A percentile compares a stretch with the other conserved stretches of the same genome.
These are phyloP conservation scores for Neurospora sp. DNA, from an alignment of 2,329 filamentous ascomycete genomes.

Conservation along the genomic window DNA sequence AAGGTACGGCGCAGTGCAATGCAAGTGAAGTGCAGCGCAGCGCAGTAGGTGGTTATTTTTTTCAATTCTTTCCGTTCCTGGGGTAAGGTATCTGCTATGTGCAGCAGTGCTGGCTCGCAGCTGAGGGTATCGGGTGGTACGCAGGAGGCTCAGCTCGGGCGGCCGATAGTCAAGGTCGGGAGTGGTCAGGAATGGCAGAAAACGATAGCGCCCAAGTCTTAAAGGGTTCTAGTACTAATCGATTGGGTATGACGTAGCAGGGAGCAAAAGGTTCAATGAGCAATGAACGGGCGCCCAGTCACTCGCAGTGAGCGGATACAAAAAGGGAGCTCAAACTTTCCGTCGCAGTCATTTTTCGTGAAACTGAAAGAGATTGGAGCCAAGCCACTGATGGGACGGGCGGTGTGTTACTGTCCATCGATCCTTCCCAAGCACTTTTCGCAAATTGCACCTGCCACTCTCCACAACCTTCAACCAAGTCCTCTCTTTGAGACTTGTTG, in stretches of 20 bases:
- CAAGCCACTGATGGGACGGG: neutral
- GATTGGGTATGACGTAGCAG: neutral
- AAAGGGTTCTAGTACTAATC: neutral
- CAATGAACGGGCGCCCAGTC: too few relatives aligned
- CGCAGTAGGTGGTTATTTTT: neutral
- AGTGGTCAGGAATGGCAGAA: neutral
- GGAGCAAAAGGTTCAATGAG: neutral
- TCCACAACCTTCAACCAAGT: neutral
- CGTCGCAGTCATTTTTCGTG: too few relatives aligned
- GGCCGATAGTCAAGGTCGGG: neutral
- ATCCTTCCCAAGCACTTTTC: neutral
- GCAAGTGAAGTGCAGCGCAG: neutral
- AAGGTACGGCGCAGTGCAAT: neutral
- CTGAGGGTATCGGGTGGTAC: neutral
- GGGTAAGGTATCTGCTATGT: neutral
- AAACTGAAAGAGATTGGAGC: neutral
- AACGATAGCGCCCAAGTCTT: neutral
- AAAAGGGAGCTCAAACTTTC: too few relatives aligned
- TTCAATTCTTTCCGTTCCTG: neutral
- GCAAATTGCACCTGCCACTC: neutral
- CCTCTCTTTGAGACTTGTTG: neutral
- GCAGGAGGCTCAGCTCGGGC: neutral
- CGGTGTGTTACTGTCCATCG: neutral
- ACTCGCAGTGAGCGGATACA: too few relatives aligned
- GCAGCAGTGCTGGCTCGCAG: neutral